Base-by-base conservation (phyloP, 2,329 filamentous ascomycete genomes). In the Cladophialophora chaetospira region DNA sequence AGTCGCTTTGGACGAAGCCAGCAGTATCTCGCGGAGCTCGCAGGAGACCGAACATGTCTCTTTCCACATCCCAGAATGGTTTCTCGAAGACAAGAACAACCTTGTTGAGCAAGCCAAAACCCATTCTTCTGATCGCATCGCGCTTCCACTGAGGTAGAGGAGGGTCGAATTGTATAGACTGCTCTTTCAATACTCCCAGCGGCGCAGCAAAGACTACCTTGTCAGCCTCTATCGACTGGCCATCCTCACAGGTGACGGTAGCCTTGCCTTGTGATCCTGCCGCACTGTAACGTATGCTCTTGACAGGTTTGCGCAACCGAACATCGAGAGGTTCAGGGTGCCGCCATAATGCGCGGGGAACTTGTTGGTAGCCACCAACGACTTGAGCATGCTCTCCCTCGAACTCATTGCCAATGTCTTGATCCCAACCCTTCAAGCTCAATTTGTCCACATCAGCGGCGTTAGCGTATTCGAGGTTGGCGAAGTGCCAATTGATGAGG, bases 381-480 rank as follows among this genome's bases (percentile, higher is more conserved):
- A 99, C 85, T 82, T 97, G 93, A 1, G 90, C 91, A 70, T 99
- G 95, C 60, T 89, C 87, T 5, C 94, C 94, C 71, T 97, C 92
- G 77, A 96, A 99, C 70, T 99, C 94, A 66, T 99, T 97, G 0
- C 94, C 94, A 47, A 92, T 91, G 69, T 99, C 95, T 67, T 99
- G 91, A 72, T 99, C 95, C 90, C 95, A 97, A 0, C 92, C 87
- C 5, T 87, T 85, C 11, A 99, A 82, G 71, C 93, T 97, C 15
- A 99, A 82, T 61, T 88, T 88, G 63, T 88, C 87, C 53, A 96
- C 85, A 63, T 91, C 95, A 1, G 87, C 89, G 1, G 94, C 94
- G 71, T 97, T 99, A 61, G 93, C 95, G 70, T 99, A 99, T 72
- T 99, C 94, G 11, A 99, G 81, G 69, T 99, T 99, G 63, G 95